Evolutionary conservation across 495 filamentous ascomycete genomes (phyloP), one percentile per base, ranked within the genome.

Genomic region (Talaromyces stipitatus): DNA sequence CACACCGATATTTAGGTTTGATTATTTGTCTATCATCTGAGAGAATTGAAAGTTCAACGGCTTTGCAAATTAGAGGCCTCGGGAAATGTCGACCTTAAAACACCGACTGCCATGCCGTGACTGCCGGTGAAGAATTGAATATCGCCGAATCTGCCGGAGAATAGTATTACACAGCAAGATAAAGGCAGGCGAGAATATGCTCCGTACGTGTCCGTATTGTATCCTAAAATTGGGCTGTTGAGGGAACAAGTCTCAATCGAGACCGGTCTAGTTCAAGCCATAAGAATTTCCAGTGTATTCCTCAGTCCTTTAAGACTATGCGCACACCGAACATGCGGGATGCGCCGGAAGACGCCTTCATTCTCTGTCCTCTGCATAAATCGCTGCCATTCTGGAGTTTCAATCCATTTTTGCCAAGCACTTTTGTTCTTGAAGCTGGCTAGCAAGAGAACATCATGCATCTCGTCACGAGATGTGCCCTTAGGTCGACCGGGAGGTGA

Each of bases 301-400:
- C 55, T 24, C 29, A 57, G 27, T 9, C 55, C 47, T 45, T 57
- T 57, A n/a, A n/a, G 47, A 12, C 47, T 57, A 38, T 50, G 43
- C 22, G 55, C 43, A 51, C 55, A 57, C 47, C 55, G 55, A 12
- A 51, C 55, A 51, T 57, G 43, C 30, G 55, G 55, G n/a, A 51
- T 38, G 23, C 55, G 29, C 27, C 55, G 43, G 32, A 57, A 51
- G 27, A 51, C 46, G 10, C 16, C 55, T 11, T 57, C 41, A 24
- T 57, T 32, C 43, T 50, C 28, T 18, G 43, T 50, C 22, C 26
- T 50, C n/a, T 50, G 43, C 47, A 57, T 50, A 29, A 57, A 51
- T 12, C 46, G 43, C 45, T 57, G 41, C 55, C 46, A 57, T 26
- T 50, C 55, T 26, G 43, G 11, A 16, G 43, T 50, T 33, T 50